Base-by-base conservation (phyloP, 2,329 filamentous ascomycete species). In the Scolecobasidium constrictum region DNA sequence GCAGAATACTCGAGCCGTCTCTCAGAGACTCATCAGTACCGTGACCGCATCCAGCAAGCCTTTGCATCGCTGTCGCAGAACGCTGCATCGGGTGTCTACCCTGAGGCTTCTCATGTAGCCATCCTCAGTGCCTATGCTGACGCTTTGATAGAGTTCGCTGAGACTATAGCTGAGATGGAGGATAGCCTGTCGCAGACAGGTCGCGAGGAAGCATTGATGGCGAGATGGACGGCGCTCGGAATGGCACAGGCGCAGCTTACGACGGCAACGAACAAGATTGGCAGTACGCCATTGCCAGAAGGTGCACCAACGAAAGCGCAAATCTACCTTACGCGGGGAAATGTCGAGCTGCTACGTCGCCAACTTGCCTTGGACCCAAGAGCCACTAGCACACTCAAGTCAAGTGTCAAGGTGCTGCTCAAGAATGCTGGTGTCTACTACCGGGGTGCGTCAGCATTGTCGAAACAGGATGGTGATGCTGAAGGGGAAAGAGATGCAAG, bases 121-220 rank as follows among this genome's bases (percentile, higher is more conserved):
- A 66, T 64, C 13, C 63, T 75, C 6, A 71, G 71, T 46, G 68
- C 65, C 35, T 71, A 75, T 53, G 74, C 74, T 4, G 73, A 78
- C 43, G 69, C 75, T 3, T 64, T 79, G 12, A 61, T 72, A 12
- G 62, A 69, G 11, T 69, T 75, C 48, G 72, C 72, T 34, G 62
- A 66, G n/a, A 65, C 68, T 7, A 51, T 72, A 22, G 54, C 59
- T 19, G 61, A 64, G 34, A 47, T 54, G 9, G 38, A 45, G 21
- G 19, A 42, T 4, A 6, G 11, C n/a, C 19, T 15, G 4, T 18
- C 22, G n/a, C 18, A 42, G 18, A n/a, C 9, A 7, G 9, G 9
- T 7, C 4, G 4, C 5, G 23, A 40, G n/a, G 40, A 21, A 5
- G 37, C 43, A 20, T 31, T 31, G 26, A 5, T 26, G 22, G 17